Percentiles rank a stretch among this genome's conserved stretches.
phyloP scores from a whole-genome alignment of 2,329 filamentous ascomycete genomes.

The Fusarium algeriense region DNA sequence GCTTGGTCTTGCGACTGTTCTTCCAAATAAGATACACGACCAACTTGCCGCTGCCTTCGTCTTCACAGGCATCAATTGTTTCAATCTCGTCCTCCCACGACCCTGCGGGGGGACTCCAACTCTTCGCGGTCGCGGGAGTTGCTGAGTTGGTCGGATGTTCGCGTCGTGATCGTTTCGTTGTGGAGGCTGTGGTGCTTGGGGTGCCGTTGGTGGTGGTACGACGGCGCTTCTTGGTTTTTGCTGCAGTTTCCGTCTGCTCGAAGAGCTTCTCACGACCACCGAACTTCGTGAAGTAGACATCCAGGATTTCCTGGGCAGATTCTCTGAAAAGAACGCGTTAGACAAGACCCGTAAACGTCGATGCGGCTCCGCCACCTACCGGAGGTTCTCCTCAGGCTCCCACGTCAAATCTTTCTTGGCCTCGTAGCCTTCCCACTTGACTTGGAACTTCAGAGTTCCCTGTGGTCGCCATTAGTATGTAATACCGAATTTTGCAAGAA shows the following conservation, averaged over 20 bases:
- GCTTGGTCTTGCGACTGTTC: constrained; percentile 79
- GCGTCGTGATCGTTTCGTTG: constrained; percentile 60
- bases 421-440: constrained; percentile 86
- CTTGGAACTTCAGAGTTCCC: constrained; percentile 71
- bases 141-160: constrained; percentile 64
- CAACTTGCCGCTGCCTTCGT: constrained; percentile 69
- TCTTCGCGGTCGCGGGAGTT: constrained; percentile 60
- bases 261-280: constrained; percentile 73
- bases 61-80: constrained; percentile 78
- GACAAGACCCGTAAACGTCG: background rate
- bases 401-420: constrained; percentile 78
- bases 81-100: constrained; percentile 82
- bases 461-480: constrained; percentile 43
- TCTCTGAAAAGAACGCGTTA: constrained; percentile 55
- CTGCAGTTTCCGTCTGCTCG: constrained; percentile 62
- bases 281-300: constrained; percentile 71
- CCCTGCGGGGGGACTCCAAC: constrained; percentile 77
- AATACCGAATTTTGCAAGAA: background rate
- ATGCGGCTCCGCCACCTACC: constrained; percentile 38
- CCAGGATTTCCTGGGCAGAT: constrained; percentile 70
- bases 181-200: constrained; percentile 50
- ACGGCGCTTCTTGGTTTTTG: constrained; percentile 69
- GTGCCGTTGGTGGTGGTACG: constrained; percentile 58
- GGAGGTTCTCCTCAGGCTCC: constrained; percentile 78
- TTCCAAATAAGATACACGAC: constrained; percentile 81